Base-by-base conservation (phyloP, 352 stramenopile species). In the Phytophthora palmivora region DNA sequence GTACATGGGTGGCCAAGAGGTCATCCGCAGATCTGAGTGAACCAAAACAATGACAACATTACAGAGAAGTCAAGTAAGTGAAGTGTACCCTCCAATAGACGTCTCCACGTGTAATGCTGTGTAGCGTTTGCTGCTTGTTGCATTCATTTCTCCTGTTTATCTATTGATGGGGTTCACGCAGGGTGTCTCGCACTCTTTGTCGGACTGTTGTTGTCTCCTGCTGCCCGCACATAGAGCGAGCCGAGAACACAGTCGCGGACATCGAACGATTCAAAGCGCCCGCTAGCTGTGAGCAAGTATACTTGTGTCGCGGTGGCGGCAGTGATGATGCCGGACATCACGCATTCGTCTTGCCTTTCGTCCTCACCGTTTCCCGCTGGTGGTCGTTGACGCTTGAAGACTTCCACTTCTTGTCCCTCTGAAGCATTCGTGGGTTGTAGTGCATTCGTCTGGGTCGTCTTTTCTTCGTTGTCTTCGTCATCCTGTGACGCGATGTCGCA, bases 1-100 rank as follows among this genome's bases (percentile, higher is more conserved):
- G 24, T 95, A 92, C 70, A 84, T 96, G 79, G 82, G 82, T 49
- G 82, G 81, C 50, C 83, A 88, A 47, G 84, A 89, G 47, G 54
- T 87, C 48, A 90, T 95, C 65, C 49, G 58, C 32, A 62, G 46
- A 32, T 32, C 44, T 32, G 54, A 67, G 39, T 70, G 62, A 55
- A 50, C 33, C 41, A 50, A 36, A 65, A 15, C 37, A 39, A 45
- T n/a, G 18, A 66, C 22, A 63, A 22, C 30, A 45, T 41, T 46
- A 61, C 30, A 55, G 34, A 52, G 36, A 51, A 50, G 38, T 46
- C 48, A 28, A 38, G 36, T 36, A 48, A 63, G 56, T 62, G 50
- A 52, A 28, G 24, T 28, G 24, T 28, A 28, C 24, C 15, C 24
- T n/a, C 28, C 33, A 76, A 55, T 61, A 67, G 58, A 64, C 55